Conservation (phyloP, 2,329 filamentous ascomycete genomes). For the Taxawa tesnikishii region DNA sequence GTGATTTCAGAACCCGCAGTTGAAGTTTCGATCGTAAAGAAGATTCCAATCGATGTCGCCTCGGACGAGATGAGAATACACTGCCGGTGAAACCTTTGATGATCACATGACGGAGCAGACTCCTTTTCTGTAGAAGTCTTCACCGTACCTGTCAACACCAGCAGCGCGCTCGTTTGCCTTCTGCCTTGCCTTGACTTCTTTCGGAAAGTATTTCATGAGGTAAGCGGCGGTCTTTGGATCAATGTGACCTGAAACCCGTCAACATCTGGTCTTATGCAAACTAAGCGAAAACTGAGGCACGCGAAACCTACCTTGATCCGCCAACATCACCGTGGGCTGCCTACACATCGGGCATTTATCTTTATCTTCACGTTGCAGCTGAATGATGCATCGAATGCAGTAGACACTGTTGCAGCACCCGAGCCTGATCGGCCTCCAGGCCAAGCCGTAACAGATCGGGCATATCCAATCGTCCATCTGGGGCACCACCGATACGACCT, state of each 20-base stretch:
- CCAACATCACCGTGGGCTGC: constrained; percentile 55
- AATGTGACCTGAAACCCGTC: constrained; percentile 59
- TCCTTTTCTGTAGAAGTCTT: constrained; percentile 18
- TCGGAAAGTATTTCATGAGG: constrained; percentile 64
- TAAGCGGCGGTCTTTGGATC: constrained; percentile 58
- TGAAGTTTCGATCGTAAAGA: too few species aligned
- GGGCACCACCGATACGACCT: constrained; percentile 62
- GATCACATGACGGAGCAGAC: constrained; percentile 19
- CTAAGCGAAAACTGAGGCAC: too few species aligned
- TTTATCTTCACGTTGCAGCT: constrained; percentile 60
- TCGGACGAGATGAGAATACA: too few species aligned
- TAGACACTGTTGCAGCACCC: constrained; percentile 61
- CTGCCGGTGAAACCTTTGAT: neutral
- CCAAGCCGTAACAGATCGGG: constrained; percentile 65
- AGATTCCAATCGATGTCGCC: too few species aligned
- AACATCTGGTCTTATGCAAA: constrained; percentile 3
- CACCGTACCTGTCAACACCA: constrained; percentile 36
- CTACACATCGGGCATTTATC: constrained; percentile 66
- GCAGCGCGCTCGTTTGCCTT: constrained; percentile 62
- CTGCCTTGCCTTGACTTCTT: constrained; percentile 50
- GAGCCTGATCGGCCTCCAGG: constrained; percentile 71
- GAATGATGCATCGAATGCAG: constrained; percentile 72
- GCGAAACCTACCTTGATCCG: constrained; percentile 56
- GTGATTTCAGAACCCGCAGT: too few species aligned
- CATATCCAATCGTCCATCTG: constrained; percentile 77